A percentile compares a stretch with the other conserved stretches of the same genome.
Conservation (phyloP, 2,329 filamentous ascomycete genomes). For the Ceratocystis alfenasii region DNA sequence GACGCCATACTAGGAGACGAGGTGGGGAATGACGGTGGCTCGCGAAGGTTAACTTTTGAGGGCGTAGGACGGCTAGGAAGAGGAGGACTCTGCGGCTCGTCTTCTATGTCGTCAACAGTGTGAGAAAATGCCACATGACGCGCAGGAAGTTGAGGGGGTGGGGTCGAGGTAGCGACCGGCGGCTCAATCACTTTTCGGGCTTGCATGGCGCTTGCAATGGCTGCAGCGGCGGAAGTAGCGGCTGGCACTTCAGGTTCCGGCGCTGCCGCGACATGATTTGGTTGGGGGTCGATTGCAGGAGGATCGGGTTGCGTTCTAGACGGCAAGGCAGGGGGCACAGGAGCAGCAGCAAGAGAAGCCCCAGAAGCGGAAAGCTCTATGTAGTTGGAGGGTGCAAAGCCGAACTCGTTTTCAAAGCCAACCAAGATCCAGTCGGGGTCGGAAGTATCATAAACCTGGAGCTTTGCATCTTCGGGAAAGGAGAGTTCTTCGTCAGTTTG, state of each 20-base stretch:
- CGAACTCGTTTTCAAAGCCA: slow-evolving; percentile 71
- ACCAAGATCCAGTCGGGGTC: slow-evolving; percentile 97
- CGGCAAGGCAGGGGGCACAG: slow-evolving; percentile 35
- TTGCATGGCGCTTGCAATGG: slow-evolving; percentile 46
- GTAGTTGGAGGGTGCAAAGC: slow-evolving; percentile 93
- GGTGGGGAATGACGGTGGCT: slow-evolving; percentile 18
- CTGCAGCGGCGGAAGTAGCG: slow-evolving; percentile 38
- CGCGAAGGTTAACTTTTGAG: slow-evolving; percentile 18
- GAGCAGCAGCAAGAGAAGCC: slow-evolving; percentile 26
- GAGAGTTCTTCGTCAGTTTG: slow-evolving; percentile 97
- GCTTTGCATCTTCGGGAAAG: slow-evolving; percentile 73
- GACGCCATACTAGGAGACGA: slow-evolving; percentile 19
- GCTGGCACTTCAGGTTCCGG: slow-evolving; percentile 19
- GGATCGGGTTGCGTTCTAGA: slow-evolving; percentile 31
- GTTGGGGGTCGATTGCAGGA: slow-evolving; percentile 29
- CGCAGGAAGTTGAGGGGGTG: slow-evolving; percentile 27
- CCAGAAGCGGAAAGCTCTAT: slow-evolving; percentile 56
- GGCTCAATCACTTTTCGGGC: slow-evolving; percentile 29
- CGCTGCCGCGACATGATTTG: slow-evolving; percentile 20
- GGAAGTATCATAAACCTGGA: slow-evolving; percentile 77
- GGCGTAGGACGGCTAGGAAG: slow-evolving; percentile 29
- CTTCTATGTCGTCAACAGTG: slow-evolving; percentile 20
- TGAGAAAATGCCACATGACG: slow-evolving; percentile 21
- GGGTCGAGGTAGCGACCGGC: slow-evolving; percentile 10
- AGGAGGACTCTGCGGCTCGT: slow-evolving; percentile 28